Evolutionary conservation across 306 rosid species (phyloP).

Genomic region (Luffa acutangula): DNA sequence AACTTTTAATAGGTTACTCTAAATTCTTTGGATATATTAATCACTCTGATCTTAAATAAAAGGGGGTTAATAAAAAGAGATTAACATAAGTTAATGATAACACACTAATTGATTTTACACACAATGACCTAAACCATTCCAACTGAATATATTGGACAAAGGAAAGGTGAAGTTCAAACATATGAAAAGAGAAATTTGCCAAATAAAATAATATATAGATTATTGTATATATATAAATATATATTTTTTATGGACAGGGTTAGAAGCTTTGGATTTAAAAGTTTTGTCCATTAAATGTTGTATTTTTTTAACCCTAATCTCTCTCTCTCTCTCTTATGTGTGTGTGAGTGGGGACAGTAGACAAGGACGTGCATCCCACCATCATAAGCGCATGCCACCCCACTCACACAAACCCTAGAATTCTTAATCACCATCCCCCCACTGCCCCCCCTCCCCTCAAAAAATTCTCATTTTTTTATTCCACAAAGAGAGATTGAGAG

Average conservation of each 20-base stretch:
- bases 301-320: neutral
- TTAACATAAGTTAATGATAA: neutral
- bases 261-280: neutral
- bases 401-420: conserved; percentile 36
- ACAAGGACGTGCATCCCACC: conserved; percentile 34
- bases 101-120: neutral
- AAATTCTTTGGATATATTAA: neutral
- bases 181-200: neutral
- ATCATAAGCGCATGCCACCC: conserved; percentile 28
- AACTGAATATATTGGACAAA: neutral
- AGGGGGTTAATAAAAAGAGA: neutral
- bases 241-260: neutral
- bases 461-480: neutral
- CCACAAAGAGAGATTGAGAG: neutral
- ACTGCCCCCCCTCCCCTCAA: neutral
- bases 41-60: neutral
- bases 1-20: neutral
- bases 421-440: conserved; percentile 11
- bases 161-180: neutral
- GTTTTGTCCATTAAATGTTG: neutral
- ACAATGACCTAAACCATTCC: neutral
- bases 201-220: neutral
- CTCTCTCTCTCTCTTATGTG: neutral
- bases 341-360: conserved; percentile 6
- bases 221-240: neutral